phyloP scores from a whole-genome alignment of 352 stramenopile species.

The Phytopythium vexans region DNA sequence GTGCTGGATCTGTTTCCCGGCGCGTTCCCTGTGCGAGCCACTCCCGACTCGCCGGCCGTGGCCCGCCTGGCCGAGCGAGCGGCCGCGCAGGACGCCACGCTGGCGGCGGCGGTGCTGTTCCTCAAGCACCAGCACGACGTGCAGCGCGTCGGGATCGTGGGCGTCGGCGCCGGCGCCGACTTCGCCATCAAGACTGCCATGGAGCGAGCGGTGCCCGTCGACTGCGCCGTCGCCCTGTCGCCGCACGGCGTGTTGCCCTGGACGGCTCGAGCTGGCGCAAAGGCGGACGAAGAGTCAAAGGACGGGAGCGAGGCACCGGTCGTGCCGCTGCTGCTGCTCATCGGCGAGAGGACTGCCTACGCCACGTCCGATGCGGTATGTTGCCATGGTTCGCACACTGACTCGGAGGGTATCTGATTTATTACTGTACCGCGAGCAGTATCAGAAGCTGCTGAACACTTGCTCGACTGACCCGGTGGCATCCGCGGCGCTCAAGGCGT shows the following conservation, averaged over 20 bases:
- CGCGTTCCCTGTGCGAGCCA: background rate
- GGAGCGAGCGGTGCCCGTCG: constrained; percentile 30
- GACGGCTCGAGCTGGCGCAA: constrained; percentile 11
- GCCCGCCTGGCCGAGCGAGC: constrained; percentile 9
- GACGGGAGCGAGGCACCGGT: constrained; percentile 12
- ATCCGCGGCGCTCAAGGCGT: constrained; percentile 25
- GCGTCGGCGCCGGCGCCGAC: constrained; percentile 64
- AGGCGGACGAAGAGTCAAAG: constrained; percentile 6
- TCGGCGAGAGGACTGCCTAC: constrained; percentile 64
- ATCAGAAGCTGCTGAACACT: constrained; percentile 41
- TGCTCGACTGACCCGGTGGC: constrained; percentile 21
- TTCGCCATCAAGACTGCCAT: constrained; percentile 63
- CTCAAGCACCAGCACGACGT: constrained; percentile 71
- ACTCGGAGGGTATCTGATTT: background rate
- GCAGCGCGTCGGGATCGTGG: constrained; percentile 68
- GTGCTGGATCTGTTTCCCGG: constrained; percentile 49
- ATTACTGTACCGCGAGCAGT: constrained; percentile 23
- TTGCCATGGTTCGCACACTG: background rate
- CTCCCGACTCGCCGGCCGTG: constrained; percentile 13
- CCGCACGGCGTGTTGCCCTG: constrained; percentile 49
- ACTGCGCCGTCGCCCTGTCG: constrained; percentile 73
- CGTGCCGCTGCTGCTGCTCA: constrained; percentile 58
- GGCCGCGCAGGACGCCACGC: constrained; percentile 19
- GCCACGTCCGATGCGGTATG: constrained; percentile 60
- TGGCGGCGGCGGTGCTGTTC: constrained; percentile 50